Evolutionary conservation across 805 yeast species (phyloP), one percentile per base, ranked within the genome.

Genomic region (Yueomyces sp.): DNA sequence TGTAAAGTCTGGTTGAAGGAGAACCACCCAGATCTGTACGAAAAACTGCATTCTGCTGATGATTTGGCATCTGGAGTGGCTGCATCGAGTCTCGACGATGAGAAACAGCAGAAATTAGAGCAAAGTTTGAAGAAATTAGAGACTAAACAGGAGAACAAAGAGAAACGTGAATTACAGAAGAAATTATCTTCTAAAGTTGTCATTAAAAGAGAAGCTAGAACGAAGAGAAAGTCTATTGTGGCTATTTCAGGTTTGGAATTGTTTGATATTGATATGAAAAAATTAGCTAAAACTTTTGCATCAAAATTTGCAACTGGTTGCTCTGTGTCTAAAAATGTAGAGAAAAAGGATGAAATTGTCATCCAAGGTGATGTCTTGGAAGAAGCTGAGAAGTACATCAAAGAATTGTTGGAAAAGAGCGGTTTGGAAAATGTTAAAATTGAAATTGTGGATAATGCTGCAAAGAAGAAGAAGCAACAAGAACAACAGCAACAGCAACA

Each of bases 251-350:
- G 96, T 12, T 70, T 88, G 49, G 96, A 90, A 59, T 85, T 87
- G 36, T 81, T 86, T 59, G 90, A 81, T 47, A 74, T 86, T 47
- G 96, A 88, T 59, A 74, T 85, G 76, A 88, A 88, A 68, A 88
- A 87, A 59, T 70, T 86, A 51, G 84, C 95, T 39, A 90, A 90
- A 70, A 79, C 87, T 0, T 88, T 90, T 64, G 92, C 96, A 0
- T 81, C 92, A 34, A 86, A 84, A 62, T 88, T 90, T 59, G 97
- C 97, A 11, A 88, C 96, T 6, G 97, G 97, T 42, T 90, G 96
- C 30, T 79, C 92, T 27, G 95, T 88, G 11, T 79, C 87, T 3
- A 88, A 88, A 65, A 84, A 78, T 50, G 87, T 79, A 3, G 97
- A 88, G 51, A 88, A 88, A 65, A 85, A 83, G 60, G 96, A 90